Evolutionary conservation across 2,329 filamentous ascomycete species (phyloP).

Genomic region (Fusarium denticulatum): DNA sequence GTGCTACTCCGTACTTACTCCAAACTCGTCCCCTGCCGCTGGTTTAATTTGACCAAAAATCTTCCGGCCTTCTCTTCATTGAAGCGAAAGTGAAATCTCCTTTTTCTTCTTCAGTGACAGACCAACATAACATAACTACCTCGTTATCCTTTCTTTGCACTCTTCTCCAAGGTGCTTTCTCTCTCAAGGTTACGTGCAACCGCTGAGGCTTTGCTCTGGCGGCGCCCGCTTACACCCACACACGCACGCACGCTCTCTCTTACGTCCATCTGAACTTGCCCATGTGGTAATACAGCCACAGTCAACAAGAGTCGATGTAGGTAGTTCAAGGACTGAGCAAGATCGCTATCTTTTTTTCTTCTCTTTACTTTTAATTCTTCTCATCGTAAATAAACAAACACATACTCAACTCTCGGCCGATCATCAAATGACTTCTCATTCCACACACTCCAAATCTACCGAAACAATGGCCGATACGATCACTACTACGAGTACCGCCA

Average conservation of each 20-base stretch:
- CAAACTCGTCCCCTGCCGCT: constrained; percentile 16
- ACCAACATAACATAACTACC: not conserved
- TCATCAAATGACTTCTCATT: constrained; percentile 10
- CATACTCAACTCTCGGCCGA: not conserved
- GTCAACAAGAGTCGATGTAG: constrained; percentile 26
- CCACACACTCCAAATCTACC: constrained; percentile 31
- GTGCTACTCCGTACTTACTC: not conserved
- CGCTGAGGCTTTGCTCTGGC: constrained; percentile 31
- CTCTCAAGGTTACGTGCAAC: constrained; percentile 13
- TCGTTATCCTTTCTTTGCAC: not conserved
- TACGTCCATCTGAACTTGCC: constrained; percentile 34
- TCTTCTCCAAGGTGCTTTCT: not conserved
- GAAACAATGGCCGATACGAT: constrained; percentile 43
- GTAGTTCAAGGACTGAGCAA: constrained; percentile 28
- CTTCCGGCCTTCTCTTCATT: constrained; percentile 10
- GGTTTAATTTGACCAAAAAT: constrained; percentile 38
- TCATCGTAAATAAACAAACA: not conserved
- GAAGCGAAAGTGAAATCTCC: constrained; percentile 28
- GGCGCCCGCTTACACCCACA: constrained; percentile 37
- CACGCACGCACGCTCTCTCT: constrained; percentile 6
- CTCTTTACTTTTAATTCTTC: not conserved
- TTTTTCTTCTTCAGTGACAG: constrained; percentile 24
- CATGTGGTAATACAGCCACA: constrained; percentile 25
- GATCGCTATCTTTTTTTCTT: not conserved
- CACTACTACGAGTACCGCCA: constrained; percentile 40